Base-by-base conservation (phyloP, 2,329 filamentous ascomycete species). In the Beauveria sp. region DNA sequence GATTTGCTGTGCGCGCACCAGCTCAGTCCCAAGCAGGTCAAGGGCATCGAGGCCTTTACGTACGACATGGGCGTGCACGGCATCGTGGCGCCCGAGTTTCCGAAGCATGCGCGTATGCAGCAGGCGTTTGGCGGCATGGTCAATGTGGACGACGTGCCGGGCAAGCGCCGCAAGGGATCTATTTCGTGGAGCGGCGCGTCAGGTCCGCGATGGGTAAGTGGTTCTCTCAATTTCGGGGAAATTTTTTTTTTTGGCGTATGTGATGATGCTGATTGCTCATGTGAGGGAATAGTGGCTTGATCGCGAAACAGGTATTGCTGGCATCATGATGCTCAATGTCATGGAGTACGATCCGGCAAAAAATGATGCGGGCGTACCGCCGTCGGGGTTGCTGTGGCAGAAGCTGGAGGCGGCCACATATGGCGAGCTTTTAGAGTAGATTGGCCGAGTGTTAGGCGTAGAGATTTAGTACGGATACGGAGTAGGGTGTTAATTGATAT, bases 171-270 rank as follows among this genome's bases (percentile, higher is more conserved):
- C 52, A 74, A 72, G 64, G 64, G 77, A 0, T 78, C 75, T 40
- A 62, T 80, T 60, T 75, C 72, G 67, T 80, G 78, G 77, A 69
- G 69, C n/a, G 78, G 78, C 40, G 72, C 75, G 62, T 67, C 66
- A 24, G 78, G 78, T 61, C 70, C 72, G 20, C 72, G 72, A 60
- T 80, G 78, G 77, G 75, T 76, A 64, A 70, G 75, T 71, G 3
- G 14, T 22, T 20, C 18, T 20, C 18, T 12, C 18, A 5, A 20
- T 43, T 20, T 10, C 42, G 4, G 3, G 4, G 10, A 12, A 12
- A 24, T 40, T 46, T 3, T 14, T 28, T 40, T 46, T 3, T 14
- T 22, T n/a, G 14, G 28, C 18, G 22, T 52, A 22, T 30, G 30
- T n/a, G 30, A 28, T 24, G 10, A 34, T 52, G 47, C 57, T 59